Evolutionary conservation across 2,329 filamentous ascomycete genomes (phyloP).

Genomic region (Ophiognomonia clavigignenti-juglandacearum): DNA sequence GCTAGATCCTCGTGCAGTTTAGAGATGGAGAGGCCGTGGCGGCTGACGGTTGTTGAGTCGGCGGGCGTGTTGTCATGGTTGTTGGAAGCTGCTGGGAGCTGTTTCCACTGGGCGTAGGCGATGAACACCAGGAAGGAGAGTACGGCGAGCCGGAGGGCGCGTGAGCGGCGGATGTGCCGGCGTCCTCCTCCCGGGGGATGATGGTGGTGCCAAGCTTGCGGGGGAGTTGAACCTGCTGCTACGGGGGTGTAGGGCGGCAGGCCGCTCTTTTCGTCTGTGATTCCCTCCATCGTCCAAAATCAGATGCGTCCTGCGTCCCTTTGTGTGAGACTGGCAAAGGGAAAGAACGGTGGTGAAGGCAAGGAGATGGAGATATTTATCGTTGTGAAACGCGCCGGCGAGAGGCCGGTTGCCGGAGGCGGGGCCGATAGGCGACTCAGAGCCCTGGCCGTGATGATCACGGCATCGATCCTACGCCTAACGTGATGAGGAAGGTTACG

Average conservation of each 20-base stretch:
- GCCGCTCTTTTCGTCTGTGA: conserved; percentile 27
- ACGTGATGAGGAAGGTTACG: background rate
- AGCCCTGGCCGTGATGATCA: background rate
- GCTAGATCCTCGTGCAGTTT: conserved; percentile 50
- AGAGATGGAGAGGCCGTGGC: conserved; percentile 42
- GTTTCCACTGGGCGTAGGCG: conserved; percentile 38
- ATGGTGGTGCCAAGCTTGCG: conserved; percentile 12
- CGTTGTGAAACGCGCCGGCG: background rate
- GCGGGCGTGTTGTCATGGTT: background rate
- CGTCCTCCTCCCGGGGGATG: too few relatives aligned
- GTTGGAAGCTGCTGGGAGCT: conserved; percentile 25
- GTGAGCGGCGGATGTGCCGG: conserved; percentile 35
- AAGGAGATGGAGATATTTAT: too few relatives aligned
- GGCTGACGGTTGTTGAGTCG: conserved; percentile 1
- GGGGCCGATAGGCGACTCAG: too few relatives aligned
- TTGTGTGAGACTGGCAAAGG: background rate
- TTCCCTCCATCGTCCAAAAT: background rate
- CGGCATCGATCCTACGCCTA: background rate
- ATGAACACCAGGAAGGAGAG: conserved; percentile 46
- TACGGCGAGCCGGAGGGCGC: conserved; percentile 36
- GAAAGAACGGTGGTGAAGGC: too few relatives aligned
- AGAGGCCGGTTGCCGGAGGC: background rate
- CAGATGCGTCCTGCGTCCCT: background rate
- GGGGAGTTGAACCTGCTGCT: conserved; percentile 22
- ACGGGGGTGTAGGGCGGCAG: conserved; percentile 41